Percentiles rank a stretch among this genome's conserved stretches.
Conservation (phyloP, 1,284 basidiomycete genomes). For the Meira miltonrushii region DNA sequence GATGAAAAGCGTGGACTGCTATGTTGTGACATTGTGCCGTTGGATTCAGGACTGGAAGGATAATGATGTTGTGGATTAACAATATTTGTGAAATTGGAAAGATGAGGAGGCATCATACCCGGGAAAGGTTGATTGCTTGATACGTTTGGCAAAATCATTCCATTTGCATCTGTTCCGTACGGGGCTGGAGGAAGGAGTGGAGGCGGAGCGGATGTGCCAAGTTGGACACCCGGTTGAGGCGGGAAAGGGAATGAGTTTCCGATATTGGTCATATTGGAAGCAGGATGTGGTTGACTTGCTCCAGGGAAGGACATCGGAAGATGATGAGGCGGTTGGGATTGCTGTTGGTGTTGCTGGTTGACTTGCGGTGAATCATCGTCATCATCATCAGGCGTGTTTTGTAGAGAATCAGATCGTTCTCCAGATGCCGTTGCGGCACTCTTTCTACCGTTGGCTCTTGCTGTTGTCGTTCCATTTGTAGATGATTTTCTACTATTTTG, state of each 20-base stretch:
- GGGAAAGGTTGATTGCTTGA: slow-evolving; percentile 4
- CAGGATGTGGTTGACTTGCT: slow-evolving; percentile 1
- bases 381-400: not conserved
- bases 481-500: not conserved
- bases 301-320: not conserved
- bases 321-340: slow-evolving; percentile 4
- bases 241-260: not conserved
- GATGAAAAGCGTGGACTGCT: slow-evolving; percentile 32
- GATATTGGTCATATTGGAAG: not conserved
- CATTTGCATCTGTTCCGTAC: slow-evolving; percentile 1
- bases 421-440: not conserved
- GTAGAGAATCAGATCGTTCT: not conserved
- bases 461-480: not conserved
- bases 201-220: slow-evolving; percentile 1
- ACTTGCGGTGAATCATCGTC: not conserved
- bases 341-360: not conserved
- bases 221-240: not conserved
- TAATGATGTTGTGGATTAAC: slow-evolving; percentile 23
- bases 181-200: slow-evolving; percentile 7
- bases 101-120: not conserved
- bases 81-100: not conserved
- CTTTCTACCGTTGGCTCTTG: not conserved
- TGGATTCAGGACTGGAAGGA: slow-evolving; percentile 38
- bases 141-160: not conserved
- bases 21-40: slow-evolving; percentile 23